Percentiles rank a stretch among this genome's conserved stretches.
These are phyloP conservation scores for Botrytis porri DNA, from an alignment of 2,329 filamentous ascomycete genomes.

Conservation along the genomic window DNA sequence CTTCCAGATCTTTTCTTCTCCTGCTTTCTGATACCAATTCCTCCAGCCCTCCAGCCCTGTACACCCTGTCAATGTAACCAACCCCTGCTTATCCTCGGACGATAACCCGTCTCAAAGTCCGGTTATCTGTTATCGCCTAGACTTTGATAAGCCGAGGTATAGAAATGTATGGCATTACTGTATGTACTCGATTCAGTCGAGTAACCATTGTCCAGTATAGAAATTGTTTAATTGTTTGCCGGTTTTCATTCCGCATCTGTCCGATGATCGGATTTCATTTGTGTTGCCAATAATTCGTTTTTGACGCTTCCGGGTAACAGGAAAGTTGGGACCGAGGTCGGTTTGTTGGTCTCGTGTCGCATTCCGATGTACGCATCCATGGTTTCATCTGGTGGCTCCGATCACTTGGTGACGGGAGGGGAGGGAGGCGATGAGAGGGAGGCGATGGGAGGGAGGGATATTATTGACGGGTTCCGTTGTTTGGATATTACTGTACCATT, in stretches of 20 bases:
- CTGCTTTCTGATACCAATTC: background rate
- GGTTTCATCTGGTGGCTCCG: background rate
- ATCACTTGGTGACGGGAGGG: background rate
- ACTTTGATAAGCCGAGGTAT: conserved; percentile 10
- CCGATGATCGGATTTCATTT: background rate
- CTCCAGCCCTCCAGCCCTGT: conserved; percentile 4
- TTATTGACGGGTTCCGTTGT: background rate
- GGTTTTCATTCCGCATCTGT: background rate
- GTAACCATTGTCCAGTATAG: background rate
- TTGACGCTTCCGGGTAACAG: background rate
- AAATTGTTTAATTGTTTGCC: background rate
- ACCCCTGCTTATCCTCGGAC: conserved; percentile 9
- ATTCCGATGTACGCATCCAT: background rate
- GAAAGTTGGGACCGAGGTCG: conserved; percentile 1
- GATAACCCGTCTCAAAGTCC: background rate
- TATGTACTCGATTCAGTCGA: background rate
- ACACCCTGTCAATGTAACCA: background rate
- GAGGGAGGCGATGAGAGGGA: background rate
- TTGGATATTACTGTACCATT: background rate
- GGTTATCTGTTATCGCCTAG: conserved; percentile 20
- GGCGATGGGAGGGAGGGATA: background rate
- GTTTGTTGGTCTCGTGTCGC: background rate
- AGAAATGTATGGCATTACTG: background rate
- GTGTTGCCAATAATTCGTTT: background rate
- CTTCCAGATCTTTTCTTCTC: background rate